phyloP scores from a whole-genome alignment of 495 filamentous ascomycete species.

The Delitschia confertaspora region DNA sequence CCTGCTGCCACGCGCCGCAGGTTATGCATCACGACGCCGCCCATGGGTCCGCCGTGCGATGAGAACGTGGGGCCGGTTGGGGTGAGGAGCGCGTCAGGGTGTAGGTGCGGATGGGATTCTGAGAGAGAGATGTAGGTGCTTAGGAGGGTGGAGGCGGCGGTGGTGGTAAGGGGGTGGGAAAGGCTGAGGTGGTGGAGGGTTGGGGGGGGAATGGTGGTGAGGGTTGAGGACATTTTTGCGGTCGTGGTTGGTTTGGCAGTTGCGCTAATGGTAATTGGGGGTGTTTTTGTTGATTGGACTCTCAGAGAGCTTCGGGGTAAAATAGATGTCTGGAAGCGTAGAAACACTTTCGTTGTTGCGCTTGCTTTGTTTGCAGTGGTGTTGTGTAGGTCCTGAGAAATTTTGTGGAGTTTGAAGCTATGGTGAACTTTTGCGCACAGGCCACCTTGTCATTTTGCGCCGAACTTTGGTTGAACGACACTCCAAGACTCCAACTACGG shows the following conservation, averaged over 20 bases:
- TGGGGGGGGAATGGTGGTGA: neutral
- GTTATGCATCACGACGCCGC: constrained; percentile 53
- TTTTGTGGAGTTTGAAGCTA: neutral
- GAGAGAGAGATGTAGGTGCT: constrained; percentile 49
- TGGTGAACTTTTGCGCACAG: constrained; percentile 23
- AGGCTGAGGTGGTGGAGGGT: constrained; percentile 40
- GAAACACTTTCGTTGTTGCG: too few relatives aligned
- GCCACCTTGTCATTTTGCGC: neutral
- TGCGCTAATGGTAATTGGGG: too few relatives aligned
- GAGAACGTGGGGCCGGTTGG: constrained; percentile 47
- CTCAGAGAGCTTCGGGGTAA: too few relatives aligned
- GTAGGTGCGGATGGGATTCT: constrained; percentile 50
- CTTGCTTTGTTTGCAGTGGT: neutral
- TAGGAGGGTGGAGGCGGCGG: constrained; percentile 48
- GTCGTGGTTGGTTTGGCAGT: neutral
- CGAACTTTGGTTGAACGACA: neutral
- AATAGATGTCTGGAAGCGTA: too few relatives aligned
- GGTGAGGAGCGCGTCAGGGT: constrained; percentile 56
- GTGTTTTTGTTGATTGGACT: too few relatives aligned
- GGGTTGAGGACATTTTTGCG: constrained; percentile 1
- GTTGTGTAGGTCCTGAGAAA: neutral
- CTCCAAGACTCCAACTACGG: neutral
- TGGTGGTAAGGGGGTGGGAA: constrained; percentile 41
- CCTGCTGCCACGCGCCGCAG: constrained; percentile 58
- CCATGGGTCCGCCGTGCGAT: constrained; percentile 43